Evolutionary conservation across 768 basidiomycete species (phyloP).

Genomic region (Nidularia pulvinata): DNA sequence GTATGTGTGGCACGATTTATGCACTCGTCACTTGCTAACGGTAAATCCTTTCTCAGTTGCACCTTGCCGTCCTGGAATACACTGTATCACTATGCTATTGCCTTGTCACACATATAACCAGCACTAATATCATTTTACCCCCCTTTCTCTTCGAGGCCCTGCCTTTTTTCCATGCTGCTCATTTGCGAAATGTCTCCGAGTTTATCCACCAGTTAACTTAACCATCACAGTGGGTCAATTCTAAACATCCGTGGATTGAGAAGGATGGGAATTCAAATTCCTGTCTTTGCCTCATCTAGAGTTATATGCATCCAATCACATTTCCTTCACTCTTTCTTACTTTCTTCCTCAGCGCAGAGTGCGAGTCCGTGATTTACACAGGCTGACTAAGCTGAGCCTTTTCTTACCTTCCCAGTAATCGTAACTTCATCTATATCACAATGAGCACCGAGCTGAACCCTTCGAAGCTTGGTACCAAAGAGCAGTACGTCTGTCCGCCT

Average conservation of each 20-base stretch:
- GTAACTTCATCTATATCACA: constrained; percentile 9
- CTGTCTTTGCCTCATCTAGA: too few relatives aligned
- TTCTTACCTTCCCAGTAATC: constrained; percentile 5
- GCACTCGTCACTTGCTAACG: neutral
- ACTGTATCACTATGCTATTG: neutral
- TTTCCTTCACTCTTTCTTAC: neutral
- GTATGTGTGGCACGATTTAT: neutral
- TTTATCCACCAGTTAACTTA: too few relatives aligned
- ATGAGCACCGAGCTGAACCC: constrained; percentile 55
- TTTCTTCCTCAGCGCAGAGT: neutral
- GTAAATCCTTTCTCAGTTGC: neutral
- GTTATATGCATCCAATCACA: too few relatives aligned
- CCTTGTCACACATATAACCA: neutral
- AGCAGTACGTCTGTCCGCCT: constrained; percentile 51
- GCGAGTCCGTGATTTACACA: neutral
- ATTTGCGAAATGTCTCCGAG: too few relatives aligned
- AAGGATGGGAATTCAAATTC: too few relatives aligned
- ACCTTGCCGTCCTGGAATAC: neutral
- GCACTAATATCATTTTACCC: neutral
- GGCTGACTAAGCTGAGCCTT: constrained; percentile 27
- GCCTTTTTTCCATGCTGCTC: too few relatives aligned
- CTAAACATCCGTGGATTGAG: too few relatives aligned
- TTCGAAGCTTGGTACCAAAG: constrained; percentile 78
- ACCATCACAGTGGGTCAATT: too few relatives aligned
- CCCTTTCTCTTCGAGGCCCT: neutral